Percentiles rank a stretch among this genome's conserved stretches.
These are phyloP conservation scores for Knufia petricola DNA, from an alignment of 2,329 filamentous ascomycete genomes.

Conservation along the genomic window DNA sequence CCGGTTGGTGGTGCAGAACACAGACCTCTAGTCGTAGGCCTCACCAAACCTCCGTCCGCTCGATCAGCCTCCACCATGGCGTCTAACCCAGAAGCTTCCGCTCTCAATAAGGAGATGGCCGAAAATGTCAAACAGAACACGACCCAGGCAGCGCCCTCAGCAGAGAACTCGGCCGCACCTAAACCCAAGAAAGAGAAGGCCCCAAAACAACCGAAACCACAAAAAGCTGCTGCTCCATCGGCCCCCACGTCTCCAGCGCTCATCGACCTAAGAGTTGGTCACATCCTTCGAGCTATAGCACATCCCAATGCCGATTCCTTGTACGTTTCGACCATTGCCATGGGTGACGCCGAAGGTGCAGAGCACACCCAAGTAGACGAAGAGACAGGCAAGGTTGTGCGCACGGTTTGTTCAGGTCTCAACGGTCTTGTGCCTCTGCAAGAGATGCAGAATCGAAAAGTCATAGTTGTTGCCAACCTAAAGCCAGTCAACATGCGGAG, in stretches of 20 bases:
- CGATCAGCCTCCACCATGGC: slow-evolving; percentile 8
- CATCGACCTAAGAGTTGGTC: slow-evolving; percentile 91
- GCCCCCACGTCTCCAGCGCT: slow-evolving; percentile 72
- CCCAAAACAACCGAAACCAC: slow-evolving; percentile 53
- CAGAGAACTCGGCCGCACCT: slow-evolving; percentile 35
- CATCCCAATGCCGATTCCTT: slow-evolving; percentile 96
- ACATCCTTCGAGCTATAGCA: slow-evolving; percentile 90
- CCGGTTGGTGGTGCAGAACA: slow-evolving; percentile 17
- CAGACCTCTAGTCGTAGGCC: slow-evolving; percentile 23
- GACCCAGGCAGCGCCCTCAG: slow-evolving; percentile 14
- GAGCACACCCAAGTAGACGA: slow-evolving; percentile 72
- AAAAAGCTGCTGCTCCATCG: slow-evolving; percentile 57
- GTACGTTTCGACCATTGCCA: slow-evolving; percentile 89
- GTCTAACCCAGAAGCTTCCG: slow-evolving; percentile 13
- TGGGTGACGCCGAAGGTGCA: slow-evolving; percentile 74
- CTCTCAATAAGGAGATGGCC: slow-evolving; percentile 27
- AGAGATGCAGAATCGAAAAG: slow-evolving; percentile 94
- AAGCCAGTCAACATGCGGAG: slow-evolving; percentile 99
- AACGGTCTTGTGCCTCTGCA: slow-evolving; percentile 86
- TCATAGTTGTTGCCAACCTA: slow-evolving; percentile 91
- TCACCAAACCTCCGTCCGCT: slow-evolving; percentile 20
- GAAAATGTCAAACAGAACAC: slow-evolving; percentile 20
- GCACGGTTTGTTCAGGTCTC: slow-evolving; percentile 92
- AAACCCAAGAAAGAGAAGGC: slow-evolving; percentile 54
- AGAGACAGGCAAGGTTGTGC: slow-evolving; percentile 81